Evolutionary conservation across 768 basidiomycete genomes (phyloP).

Genomic region (Coprinopsis sp.): DNA sequence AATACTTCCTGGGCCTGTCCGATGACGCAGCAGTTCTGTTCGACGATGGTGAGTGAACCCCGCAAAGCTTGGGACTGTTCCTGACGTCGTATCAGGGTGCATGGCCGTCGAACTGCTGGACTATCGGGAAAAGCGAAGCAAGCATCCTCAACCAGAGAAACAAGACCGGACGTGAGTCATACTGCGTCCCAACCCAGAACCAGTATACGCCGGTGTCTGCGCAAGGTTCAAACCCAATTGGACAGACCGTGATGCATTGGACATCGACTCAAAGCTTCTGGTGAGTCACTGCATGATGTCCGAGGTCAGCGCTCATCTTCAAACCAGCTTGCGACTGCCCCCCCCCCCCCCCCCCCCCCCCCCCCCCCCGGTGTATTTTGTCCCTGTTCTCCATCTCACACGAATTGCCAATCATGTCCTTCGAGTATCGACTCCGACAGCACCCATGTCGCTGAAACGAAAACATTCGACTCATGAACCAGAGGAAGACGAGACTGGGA

Average conservation of each 20-base stretch:
- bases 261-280: slow-evolving; percentile 68
- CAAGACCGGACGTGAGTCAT: slow-evolving; percentile 67
- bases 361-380: slow-evolving; percentile 74
- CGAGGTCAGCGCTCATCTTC: slow-evolving; percentile 4
- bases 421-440: slow-evolving; percentile 67
- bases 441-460: slow-evolving; percentile 69
- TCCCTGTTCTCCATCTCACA: slow-evolving; percentile 72
- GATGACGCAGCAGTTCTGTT: slow-evolving; percentile 70
- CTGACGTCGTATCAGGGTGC: slow-evolving; percentile 48
- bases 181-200: slow-evolving; percentile 73
- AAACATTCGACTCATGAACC: slow-evolving; percentile 67
- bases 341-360: no score
- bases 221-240: slow-evolving; percentile 52
- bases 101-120: slow-evolving; percentile 83
- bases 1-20: slow-evolving; percentile 78
- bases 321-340: slow-evolving; percentile 62
- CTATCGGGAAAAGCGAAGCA: slow-evolving; percentile 56
- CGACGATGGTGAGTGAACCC: slow-evolving; percentile 62
- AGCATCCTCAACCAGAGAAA: slow-evolving; percentile 53
- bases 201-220: slow-evolving; percentile 77
- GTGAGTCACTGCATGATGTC: slow-evolving; percentile 48
- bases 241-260: slow-evolving; percentile 68
- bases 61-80: no score
- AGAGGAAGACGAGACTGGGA: slow-evolving; percentile 75
- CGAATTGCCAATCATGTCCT: slow-evolving; percentile 73